Evolutionary conservation across 2,329 filamentous ascomycete species (phyloP), one percentile per base, ranked within the genome.

Genomic region (Colletotrichum ledebouriae): DNA sequence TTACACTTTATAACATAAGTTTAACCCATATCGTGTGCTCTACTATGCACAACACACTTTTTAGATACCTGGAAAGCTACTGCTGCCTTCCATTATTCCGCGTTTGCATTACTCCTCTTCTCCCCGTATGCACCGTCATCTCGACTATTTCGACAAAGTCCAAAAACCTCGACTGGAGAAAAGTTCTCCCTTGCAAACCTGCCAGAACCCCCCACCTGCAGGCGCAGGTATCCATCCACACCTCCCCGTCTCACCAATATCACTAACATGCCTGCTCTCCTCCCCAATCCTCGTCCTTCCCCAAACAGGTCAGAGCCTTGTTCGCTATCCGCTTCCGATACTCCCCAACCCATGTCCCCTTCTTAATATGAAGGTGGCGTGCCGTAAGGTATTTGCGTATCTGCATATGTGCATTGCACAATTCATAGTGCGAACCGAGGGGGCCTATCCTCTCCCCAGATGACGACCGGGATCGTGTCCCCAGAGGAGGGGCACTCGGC

Each of bases 271-370:
- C 61, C 61, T 41, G 46, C 58, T 50, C 29, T 50, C 33, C 20
- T 11, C 17, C 37, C 15, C 47, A 25, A 34, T 64, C 47, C 49
- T 63, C 66, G 66, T 65, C 66, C 66, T 65, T 66, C 69, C 29
- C 58, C 57, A 71, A 53, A 62, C 69, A 69, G 46, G 58, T 57
- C 69, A 63, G 42, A 53, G 63, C 47, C 66, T 62, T 69, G 66
- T 59, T 69, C 60, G 61, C 60, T 58, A 63, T 52, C 57, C 57
- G 62, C 17, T 46, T 57, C 17, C 50, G 39, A 52, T 20, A 52
- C 29, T 52, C 13, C 47, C 49, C n/a, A 52, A 52, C 49, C 49
- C 49, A 46, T 56, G 50, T 29, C 20, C 60, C 22, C 33, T 58
- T 49, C 44, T 65, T 66, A 61, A 60, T 50, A 52, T 46, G 46